Evolutionary conservation across 2,329 filamentous ascomycete species (phyloP), one percentile per base, ranked within the genome.

Genomic region (Elsinoe perseae): DNA sequence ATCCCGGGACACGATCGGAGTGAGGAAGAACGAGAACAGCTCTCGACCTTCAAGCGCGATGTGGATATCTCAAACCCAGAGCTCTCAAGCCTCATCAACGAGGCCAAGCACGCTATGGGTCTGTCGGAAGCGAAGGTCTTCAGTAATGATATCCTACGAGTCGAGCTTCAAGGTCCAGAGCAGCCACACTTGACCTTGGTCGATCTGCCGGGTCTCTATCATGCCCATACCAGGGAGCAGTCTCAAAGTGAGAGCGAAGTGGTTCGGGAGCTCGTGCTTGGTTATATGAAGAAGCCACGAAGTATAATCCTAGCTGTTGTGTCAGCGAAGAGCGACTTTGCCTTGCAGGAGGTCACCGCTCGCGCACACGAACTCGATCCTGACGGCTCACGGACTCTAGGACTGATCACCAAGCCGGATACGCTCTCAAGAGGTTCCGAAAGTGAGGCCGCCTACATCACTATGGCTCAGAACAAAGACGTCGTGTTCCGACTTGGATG

Each of bases 221-320:
- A 32, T 23, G 38, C 56, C 60, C 67, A 62, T 32, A 69, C 62
- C n/a, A 62, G 64, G 1, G 30, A 61, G 1, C 71, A 68, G 1
- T 68, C 65, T 1, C 65, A 68, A 27, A 44, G 59, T 1, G 72
- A 75, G 50, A 66, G 70, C 7, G 23, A 57, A 0, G 56, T 71
- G 4, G 70, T 75, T 2, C 60, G 64, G 27, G 61, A 63, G 1
- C 66, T 75, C 57, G 72, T 73, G 0, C 42, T 64, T 5, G 28
- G 38, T 1, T 75, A 75, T 54, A 69, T 75, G 61, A 21, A 61
- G 9, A 70, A 71, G 42, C 59, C 62, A 0, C 61, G 69, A 2
- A 69, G 67, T 0, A 69, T 74, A 38, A 73, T 76, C 12, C 65
- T 77, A 3, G 65, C 70, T 0, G 72, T 77, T 0, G 60, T 76